Evolutionary conservation across 2,329 filamentous ascomycete genomes (phyloP), one percentile per base, ranked within the genome.

Genomic region (Aspergillus ibericus): DNA sequence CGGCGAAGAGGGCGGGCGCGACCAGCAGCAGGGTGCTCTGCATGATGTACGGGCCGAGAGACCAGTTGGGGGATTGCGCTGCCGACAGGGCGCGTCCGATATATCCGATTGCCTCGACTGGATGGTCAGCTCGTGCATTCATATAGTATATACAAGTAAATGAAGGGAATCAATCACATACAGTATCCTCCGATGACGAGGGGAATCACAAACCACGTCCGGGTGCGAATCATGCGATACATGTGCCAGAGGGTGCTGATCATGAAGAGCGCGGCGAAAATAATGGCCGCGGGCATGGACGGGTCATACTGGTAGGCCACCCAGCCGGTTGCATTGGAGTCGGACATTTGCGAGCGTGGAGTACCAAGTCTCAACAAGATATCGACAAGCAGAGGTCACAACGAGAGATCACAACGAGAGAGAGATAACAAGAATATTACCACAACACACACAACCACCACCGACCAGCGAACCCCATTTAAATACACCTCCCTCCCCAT

Each of bases 91-190:
- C 74, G 40, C 83, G 79, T 25, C 78, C 81, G 52, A 82, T 71
- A 64, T 84, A 85, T 16, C 83, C 83, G 18, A 85, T 70, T 1
- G 73, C 63, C 62, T 85, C 81, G 69, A 84, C 81, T 83, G 22
- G 50, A 10, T 2, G 12, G 29, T 32, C 29, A 32, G 29, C 29
- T 10, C 9, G 1, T 32, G 8, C 29, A 29, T 32, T 6, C 5
- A 38, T 18, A 40, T n/a, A n/a, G n/a, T n/a, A n/a, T n/a, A n/a
- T n/a, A n/a, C n/a, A 4, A 6, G 16, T 10, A 42, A 42, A 5
- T 42, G 10, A 7, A 16, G 16, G 12, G 22, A 20, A 12, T 4
- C 15, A 7, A 20, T 42, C 15, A 20, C 29, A 50, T 50, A 50
- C 47, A 50, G 20, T 27, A 27, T 15, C 47, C 18, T 16, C n/a